A percentile compares a stretch with the other conserved stretches of the same genome.
These are phyloP conservation scores for Ambrosiella beaveri DNA, from an alignment of 2,329 filamentous ascomycete species.

Conservation along the genomic window DNA sequence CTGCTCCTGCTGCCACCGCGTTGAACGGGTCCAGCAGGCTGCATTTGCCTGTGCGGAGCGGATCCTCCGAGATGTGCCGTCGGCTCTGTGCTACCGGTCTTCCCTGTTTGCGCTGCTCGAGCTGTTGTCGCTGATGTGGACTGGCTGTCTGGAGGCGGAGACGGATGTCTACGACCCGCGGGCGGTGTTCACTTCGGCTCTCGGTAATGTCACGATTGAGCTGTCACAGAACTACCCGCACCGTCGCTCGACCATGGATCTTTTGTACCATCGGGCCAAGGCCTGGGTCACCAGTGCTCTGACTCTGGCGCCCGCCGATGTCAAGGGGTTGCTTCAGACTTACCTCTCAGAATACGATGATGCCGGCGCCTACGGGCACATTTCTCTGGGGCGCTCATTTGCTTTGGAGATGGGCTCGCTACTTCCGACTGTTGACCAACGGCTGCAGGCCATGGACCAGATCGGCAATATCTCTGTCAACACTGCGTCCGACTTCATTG, in stretches of 20 bases:
- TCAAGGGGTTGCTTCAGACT: slow-evolving; percentile 89
- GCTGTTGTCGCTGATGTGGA: slow-evolving; percentile 86
- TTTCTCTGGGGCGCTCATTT: slow-evolving; percentile 85
- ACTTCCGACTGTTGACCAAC: slow-evolving; percentile 73
- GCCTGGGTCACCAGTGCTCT: slow-evolving; percentile 67
- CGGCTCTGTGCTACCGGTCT: slow-evolving; percentile 72
- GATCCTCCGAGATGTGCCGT: slow-evolving; percentile 71
- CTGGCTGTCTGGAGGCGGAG: slow-evolving; percentile 81
- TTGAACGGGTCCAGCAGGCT: slow-evolving; percentile 76
- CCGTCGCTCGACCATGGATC: slow-evolving; percentile 61
- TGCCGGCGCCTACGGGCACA: slow-evolving; percentile 75
- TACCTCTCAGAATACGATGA: slow-evolving; percentile 93
- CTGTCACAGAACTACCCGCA: slow-evolving; percentile 87
- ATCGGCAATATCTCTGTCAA: slow-evolving; percentile 63
- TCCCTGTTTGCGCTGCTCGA: slow-evolving; percentile 89
- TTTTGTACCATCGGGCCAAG: slow-evolving; percentile 59
- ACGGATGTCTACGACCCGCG: slow-evolving; percentile 84
- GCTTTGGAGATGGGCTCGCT: slow-evolving; percentile 80
- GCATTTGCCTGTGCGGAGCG: slow-evolving; percentile 70
- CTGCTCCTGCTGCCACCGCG: slow-evolving; percentile 80
- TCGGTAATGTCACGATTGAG: slow-evolving; percentile 66
- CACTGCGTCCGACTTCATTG: slow-evolving; percentile 86
- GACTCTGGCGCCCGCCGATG: slow-evolving; percentile 72
- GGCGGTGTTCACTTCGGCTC: slow-evolving; percentile 59
- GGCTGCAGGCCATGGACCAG: slow-evolving; percentile 63